A percentile compares a stretch with the other conserved stretches of the same genome.
Evolutionary conservation across 495 filamentous ascomycete species (phyloP).

Genomic region (Lophium mytilinum): DNA sequence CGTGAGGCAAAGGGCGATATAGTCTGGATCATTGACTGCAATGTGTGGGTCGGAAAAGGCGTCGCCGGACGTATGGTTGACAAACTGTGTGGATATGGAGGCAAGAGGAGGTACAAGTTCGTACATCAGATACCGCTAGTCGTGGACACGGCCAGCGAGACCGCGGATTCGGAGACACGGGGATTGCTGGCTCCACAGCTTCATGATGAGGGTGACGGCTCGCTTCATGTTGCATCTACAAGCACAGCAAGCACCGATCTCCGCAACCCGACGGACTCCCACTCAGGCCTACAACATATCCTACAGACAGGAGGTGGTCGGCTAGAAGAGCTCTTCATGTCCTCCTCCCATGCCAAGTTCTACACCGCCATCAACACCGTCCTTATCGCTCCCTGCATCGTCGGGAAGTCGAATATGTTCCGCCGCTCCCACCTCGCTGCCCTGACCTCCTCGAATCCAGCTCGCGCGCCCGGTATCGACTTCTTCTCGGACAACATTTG

Average conservation of each 20-base stretch:
- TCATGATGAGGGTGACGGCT: neutral
- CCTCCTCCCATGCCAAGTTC: slow-evolving; percentile 93
- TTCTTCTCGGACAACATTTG: slow-evolving; percentile 95
- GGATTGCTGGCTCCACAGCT: slow-evolving; percentile 32
- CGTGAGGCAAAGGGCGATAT: slow-evolving; percentile 89
- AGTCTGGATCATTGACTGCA: slow-evolving; percentile 94
- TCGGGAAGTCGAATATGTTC: slow-evolving; percentile 98
- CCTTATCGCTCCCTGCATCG: slow-evolving; percentile 80
- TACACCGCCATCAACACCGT: slow-evolving; percentile 97
- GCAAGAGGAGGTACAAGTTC: slow-evolving; percentile 68
- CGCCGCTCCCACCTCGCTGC: slow-evolving; percentile 79
- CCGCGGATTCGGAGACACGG: slow-evolving; percentile 29
- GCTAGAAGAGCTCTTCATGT: slow-evolving; percentile 89
- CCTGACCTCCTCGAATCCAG: slow-evolving; percentile 51
- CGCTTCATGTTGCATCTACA: slow-evolving; percentile 21
- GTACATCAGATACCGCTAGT: slow-evolving; percentile 90
- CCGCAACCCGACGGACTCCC: neutral
- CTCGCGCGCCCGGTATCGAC: slow-evolving; percentile 60
- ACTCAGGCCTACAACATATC: slow-evolving; percentile 10
- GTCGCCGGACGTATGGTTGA: slow-evolving; percentile 83
- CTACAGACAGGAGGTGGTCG: slow-evolving; percentile 58
- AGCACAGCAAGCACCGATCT: slow-evolving; percentile 14
- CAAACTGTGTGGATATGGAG: slow-evolving; percentile 59
- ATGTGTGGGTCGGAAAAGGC: slow-evolving; percentile 80
- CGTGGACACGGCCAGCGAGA: slow-evolving; percentile 55